These are phyloP conservation scores for Didymellaceae sp. DNA, from an alignment of 2,329 filamentous ascomycete genomes.

Conservation along the genomic window DNA sequence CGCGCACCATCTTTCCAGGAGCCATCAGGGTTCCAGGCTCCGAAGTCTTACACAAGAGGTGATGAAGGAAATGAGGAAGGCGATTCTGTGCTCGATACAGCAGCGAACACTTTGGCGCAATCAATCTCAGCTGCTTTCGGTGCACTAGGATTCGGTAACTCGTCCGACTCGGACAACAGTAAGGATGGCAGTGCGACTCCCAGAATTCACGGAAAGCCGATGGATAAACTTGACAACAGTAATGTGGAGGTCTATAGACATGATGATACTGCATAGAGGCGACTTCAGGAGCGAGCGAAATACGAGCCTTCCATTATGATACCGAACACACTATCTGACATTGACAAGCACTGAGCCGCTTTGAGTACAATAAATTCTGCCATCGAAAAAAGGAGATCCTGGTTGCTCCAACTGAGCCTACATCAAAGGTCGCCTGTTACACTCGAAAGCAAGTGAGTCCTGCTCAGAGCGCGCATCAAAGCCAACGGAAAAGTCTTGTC, in stretches of 20 bases:
- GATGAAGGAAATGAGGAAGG: background rate
- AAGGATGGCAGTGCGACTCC: background rate
- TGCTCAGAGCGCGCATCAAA: background rate
- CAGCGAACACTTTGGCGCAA: constrained; percentile 24
- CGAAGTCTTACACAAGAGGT: constrained; percentile 6
- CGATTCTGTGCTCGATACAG: background rate
- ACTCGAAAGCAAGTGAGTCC: background rate
- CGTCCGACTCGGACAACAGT: background rate
- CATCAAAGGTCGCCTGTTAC: background rate
- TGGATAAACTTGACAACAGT: constrained; percentile 34
- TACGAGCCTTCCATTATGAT: too few species aligned
- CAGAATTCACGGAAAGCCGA: constrained; percentile 24
- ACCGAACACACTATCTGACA: too few species aligned
- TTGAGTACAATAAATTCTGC: too few species aligned
- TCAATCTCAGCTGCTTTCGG: constrained; percentile 38
- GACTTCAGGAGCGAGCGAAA: too few species aligned
- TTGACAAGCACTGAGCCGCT: too few species aligned
- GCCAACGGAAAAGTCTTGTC: background rate
- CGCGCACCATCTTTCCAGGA: constrained; percentile 8
- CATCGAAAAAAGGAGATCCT: too few species aligned
- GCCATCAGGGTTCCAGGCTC: constrained; percentile 6
- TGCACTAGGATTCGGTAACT: constrained; percentile 43
- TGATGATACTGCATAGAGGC: constrained; percentile 27
- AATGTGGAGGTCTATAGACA: constrained; percentile 33
- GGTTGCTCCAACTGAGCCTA: background rate